Percentiles rank a stretch among this genome's conserved stretches.
phyloP scores from a whole-genome alignment of 768 basidiomycete genomes.

The Scleroderma citrinum region DNA sequence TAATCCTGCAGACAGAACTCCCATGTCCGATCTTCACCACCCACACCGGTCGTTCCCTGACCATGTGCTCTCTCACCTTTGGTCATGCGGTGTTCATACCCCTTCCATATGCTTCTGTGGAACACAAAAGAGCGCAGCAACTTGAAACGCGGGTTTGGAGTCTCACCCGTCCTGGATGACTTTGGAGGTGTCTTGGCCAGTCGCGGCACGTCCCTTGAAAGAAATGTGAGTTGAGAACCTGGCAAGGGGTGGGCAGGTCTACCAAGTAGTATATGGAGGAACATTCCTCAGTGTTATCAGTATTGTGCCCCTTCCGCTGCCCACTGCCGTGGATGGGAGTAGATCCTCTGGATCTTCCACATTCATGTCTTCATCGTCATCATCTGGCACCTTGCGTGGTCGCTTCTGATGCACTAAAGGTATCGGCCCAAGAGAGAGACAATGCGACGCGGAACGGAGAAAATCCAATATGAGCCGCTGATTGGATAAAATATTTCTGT shows the following conservation, averaged over 20 bases:
- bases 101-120: slow-evolving; percentile 61
- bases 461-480: slow-evolving; percentile 81
- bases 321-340: not conserved
- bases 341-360: slow-evolving; percentile 8
- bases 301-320: slow-evolving; percentile 55
- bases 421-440: slow-evolving; percentile 53
- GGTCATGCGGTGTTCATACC: slow-evolving; percentile 93
- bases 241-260: slow-evolving; percentile 15
- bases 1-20: slow-evolving; percentile 58
- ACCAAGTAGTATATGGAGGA: slow-evolving; percentile 86
- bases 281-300: slow-evolving; percentile 86
- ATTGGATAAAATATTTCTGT: slow-evolving; percentile 87
- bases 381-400: slow-evolving; percentile 40
- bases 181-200: slow-evolving; percentile 71
- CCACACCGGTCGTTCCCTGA: slow-evolving; percentile 60
- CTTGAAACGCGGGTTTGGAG: slow-evolving; percentile 60
- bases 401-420: slow-evolving; percentile 37
- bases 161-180: slow-evolving; percentile 37
- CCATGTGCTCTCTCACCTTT: slow-evolving; percentile 74
- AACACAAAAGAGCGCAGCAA: slow-evolving; percentile 80
- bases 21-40: slow-evolving; percentile 82
- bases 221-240: slow-evolving; percentile 6
- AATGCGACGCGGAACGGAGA: slow-evolving; percentile 60
- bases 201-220: slow-evolving; percentile 63
- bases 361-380: slow-evolving; percentile 41